Evolutionary conservation across 352 stramenopile genomes (phyloP), one percentile per base, ranked within the genome.

Genomic region (Pythium sp.): DNA sequence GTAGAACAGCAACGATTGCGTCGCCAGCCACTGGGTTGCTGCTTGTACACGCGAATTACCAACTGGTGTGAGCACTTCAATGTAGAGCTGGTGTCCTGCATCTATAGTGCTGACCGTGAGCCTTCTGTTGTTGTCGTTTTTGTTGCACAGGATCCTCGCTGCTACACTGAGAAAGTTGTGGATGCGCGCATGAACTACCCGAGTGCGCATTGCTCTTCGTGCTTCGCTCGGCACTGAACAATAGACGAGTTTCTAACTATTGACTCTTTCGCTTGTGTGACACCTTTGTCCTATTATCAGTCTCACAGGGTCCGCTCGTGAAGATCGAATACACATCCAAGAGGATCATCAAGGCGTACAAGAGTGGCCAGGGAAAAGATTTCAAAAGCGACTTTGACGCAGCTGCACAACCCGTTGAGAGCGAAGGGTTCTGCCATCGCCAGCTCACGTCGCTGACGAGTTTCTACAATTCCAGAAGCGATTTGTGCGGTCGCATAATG

Each of bases 271-370:
- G 22, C 55, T 7, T 47, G 12, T 20, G 14, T 20, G 41, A 20
- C 20, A 30, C 41, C 28, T 70, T 62, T 61, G 9, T 8, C 30
- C 5, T 46, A 9, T 46, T 61, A 5, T 12, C 55, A 89, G 77
- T 68, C 11, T 76, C 71, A 2, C 57, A 78, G 30, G 70, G 65
- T 14, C 75, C 81, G 8, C 73, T 82, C 55, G 75, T 68, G 15
- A 81, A 84, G 15, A 76, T 90, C 3, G 72, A 75, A 18, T 88
- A 87, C 62, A 68, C 69, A 4, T 90, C 79, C 28, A 90, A 90
- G 63, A 59, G 65, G 2, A 41, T 63, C 32, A 43, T 72, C 11
- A 81, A 71, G 20, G 62, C 65, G 8, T 90, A 87, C 65, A 78
- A 74, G 56, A 66, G 70, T 58, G 79, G 76, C 9, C 76, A 90